Evolutionary conservation across 2,329 filamentous ascomycete species (phyloP), one percentile per base, ranked within the genome.

Genomic region (Trichoderma arundinaceum): DNA sequence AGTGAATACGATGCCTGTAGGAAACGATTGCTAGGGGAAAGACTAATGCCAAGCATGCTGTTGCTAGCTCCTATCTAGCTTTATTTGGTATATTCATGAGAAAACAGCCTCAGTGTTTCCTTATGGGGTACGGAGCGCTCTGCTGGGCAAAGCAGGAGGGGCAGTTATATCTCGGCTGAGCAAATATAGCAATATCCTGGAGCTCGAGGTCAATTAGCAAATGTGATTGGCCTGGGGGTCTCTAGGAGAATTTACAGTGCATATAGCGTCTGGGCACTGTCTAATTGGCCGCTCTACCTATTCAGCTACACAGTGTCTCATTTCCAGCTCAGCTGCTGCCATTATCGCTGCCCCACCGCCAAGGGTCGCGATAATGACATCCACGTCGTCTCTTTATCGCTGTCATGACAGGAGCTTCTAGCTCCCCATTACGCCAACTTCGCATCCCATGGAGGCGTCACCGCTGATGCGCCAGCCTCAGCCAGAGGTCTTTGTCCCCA

Each of bases 381-480:
- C 49, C 49, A 54, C 60, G 60, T 63, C 60, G 60, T 63, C 60
- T 63, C 39, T 57, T 57, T 46, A 62, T 62, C 59, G 59, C 59
- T 7, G 22, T 17, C 15, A 46, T 54, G 49, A 64, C 61, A 66
- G 64, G 59, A 58, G 65, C 65, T 64, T 52, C 28, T 12, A 46
- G 59, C 60, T 64, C 58, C 43, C 19, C 28, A 33, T 28, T 52
- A 51, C n/a, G 35, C 35, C 65, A 66, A 59, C 51, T 64, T 28
- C 39, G 52, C 46, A 43, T 65, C 33, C 54, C 69, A 96, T 96
- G 92, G 92, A 96, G 82, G 86, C 89, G 72, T 98, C 94, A 76
- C 95, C 95, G 69, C 86, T 99, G 76, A 97, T 94, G 65, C 93
- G 96, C 80, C 93, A 97, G 84, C 88, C 88, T 79, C 88, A 92